These are phyloP conservation scores for Phytophthora citrophthora DNA, from an alignment of 352 stramenopile species.

Conservation along the genomic window DNA sequence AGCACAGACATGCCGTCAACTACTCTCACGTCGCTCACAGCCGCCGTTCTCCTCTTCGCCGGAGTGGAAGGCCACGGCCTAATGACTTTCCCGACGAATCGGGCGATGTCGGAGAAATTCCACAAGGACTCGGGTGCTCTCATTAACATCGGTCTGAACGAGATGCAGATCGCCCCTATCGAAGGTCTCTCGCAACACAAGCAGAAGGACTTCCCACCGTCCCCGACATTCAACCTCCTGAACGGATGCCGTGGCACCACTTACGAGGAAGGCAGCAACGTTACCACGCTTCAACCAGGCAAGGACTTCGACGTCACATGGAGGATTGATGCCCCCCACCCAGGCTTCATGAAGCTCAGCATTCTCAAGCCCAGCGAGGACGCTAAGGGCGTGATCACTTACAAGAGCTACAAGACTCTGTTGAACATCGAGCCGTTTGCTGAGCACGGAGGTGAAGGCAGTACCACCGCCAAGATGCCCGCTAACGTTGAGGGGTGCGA, in stretches of 20 bases:
- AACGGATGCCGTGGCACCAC: constrained; percentile 47
- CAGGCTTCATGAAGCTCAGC: constrained; percentile 53
- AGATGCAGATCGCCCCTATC: constrained; percentile 41
- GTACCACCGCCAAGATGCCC: constrained; percentile 44
- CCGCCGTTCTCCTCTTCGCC: constrained; percentile 5
- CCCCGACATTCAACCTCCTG: constrained; percentile 39
- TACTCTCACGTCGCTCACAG: constrained; percentile 5
- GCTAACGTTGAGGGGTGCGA: constrained; percentile 43
- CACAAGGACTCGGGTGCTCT: constrained; percentile 35
- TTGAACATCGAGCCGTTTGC: constrained; percentile 53
- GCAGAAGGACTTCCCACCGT: constrained; percentile 36
- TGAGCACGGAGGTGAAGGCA: constrained; percentile 33
- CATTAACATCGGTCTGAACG: constrained; percentile 38
- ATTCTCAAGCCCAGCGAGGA: constrained; percentile 57
- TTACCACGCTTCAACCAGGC: constrained; percentile 36
- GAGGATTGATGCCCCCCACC: constrained; percentile 61
- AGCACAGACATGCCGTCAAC: constrained; percentile 34
- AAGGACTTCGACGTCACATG: constrained; percentile 43
- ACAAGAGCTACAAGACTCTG: constrained; percentile 43
- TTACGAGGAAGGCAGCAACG: constrained; percentile 40
- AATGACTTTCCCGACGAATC: constrained; percentile 5
- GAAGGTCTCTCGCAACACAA: constrained; percentile 35
- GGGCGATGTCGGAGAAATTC: constrained; percentile 34
- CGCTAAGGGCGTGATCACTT: constrained; percentile 48
- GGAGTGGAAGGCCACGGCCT: constrained; percentile 12